Conservation (phyloP, 2,329 filamentous ascomycete species). For the Pyrenophora seminiperda region DNA sequence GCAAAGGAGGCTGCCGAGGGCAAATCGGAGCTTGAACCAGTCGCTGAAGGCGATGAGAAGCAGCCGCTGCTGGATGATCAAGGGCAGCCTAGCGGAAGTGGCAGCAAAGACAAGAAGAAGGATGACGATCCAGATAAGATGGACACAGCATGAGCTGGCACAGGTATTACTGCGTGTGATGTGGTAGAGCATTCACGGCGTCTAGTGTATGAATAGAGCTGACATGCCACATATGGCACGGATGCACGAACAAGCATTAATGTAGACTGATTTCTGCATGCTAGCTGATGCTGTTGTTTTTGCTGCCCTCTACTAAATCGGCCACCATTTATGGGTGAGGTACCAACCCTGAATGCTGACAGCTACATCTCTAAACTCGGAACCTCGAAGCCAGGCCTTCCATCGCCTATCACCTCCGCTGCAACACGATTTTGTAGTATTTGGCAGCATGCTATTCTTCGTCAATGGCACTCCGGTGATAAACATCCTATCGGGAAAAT, state of each 20-base stretch:
- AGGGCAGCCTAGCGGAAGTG: slow-evolving; percentile 68
- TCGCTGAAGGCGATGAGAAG: slow-evolving; percentile 70
- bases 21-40: slow-evolving; percentile 77
- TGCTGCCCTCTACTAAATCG: not conserved
- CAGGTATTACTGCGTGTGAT: slow-evolving; percentile 6
- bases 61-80: slow-evolving; percentile 68
- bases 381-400: too few relatives aligned
- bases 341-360: too few relatives aligned
- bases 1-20: slow-evolving; percentile 72
- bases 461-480: too few relatives aligned
- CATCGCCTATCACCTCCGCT: too few relatives aligned
- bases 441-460: too few relatives aligned
- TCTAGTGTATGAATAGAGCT: slow-evolving; percentile 33
- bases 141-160: slow-evolving; percentile 74
- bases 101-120: slow-evolving; percentile 56
- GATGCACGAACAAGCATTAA: slow-evolving; percentile 23
- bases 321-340: not conserved
- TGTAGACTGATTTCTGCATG: slow-evolving; percentile 14
- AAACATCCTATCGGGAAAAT: too few relatives aligned
- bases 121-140: slow-evolving; percentile 75
- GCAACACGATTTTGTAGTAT: too few relatives aligned
- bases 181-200: slow-evolving; percentile 38
- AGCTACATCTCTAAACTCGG: too few relatives aligned
- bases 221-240: slow-evolving; percentile 20
- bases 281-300: not conserved